Conservation (phyloP, 1,139 yeast species). For the Scheffersomyces parashehatae region DNA sequence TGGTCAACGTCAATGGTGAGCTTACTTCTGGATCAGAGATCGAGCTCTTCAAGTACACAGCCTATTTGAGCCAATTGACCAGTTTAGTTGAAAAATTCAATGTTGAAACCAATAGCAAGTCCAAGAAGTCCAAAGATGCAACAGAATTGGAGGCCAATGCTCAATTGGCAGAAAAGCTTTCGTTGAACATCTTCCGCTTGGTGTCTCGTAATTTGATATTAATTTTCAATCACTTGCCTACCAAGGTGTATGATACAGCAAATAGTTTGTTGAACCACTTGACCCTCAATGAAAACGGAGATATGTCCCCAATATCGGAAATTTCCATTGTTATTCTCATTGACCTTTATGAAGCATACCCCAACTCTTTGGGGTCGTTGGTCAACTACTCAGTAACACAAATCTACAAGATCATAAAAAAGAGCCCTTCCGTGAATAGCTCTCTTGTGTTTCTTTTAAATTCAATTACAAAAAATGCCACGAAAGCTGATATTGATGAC, state of each 20-base stretch:
- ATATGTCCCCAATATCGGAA: constrained; percentile 20
- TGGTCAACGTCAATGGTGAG: constrained; percentile 23
- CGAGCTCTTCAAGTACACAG: constrained; percentile 9
- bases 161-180: constrained; percentile 9
- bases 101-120: background rate
- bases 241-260: constrained; percentile 42
- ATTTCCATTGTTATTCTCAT: constrained; percentile 34
- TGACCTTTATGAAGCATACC: constrained; percentile 41
- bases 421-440: constrained; percentile 27
- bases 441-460: constrained; percentile 35
- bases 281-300: constrained; percentile 12
- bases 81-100: constrained; percentile 10
- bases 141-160: background rate
- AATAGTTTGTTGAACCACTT: constrained; percentile 36
- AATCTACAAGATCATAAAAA: constrained; percentile 43
- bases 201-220: constrained; percentile 31
- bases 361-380: constrained; percentile 39
- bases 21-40: constrained; percentile 13
- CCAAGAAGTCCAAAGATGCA: background rate
- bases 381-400: constrained; percentile 36
- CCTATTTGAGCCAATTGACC: constrained; percentile 11
- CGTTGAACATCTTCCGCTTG: constrained; percentile 30
- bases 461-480: constrained; percentile 37
- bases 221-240: constrained; percentile 33
- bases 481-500: constrained; percentile 43